phyloP scores from a whole-genome alignment of 176 grass and related monocot species.

The Bothriochloa decipiens region DNA sequence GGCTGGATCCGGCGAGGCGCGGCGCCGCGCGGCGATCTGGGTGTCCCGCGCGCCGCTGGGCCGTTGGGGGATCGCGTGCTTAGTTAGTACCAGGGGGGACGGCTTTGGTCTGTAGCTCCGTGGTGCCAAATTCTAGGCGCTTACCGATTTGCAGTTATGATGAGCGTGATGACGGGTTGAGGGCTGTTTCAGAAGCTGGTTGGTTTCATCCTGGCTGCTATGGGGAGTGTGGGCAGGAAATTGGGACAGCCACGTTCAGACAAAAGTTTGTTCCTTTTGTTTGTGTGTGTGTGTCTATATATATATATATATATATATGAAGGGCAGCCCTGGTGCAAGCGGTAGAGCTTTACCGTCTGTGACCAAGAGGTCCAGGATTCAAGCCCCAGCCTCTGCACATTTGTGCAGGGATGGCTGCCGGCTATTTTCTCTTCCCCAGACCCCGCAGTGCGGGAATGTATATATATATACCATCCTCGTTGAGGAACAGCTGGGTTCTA shows the following conservation, averaged over 20 bases:
- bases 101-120: constrained; percentile 36
- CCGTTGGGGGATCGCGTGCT: not conserved
- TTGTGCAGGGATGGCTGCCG: no score
- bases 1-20: constrained; percentile 31
- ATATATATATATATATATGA: no score
- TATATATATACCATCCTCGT: no score
- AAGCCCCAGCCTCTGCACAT: no score
- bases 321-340: no score
- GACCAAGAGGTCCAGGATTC: no score
- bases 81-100: not conserved
- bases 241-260: not conserved
- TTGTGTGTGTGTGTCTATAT: no score
- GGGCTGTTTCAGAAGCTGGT: not conserved
- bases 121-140: not conserved
- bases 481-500: not conserved
- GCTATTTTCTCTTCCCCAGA: no score
- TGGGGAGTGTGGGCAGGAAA: not conserved
- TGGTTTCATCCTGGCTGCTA: constrained; percentile 22
- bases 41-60: not conserved
- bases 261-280: not conserved
- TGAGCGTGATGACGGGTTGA: not conserved
- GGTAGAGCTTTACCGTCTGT: no score
- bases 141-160: not conserved
- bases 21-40: constrained; percentile 27
- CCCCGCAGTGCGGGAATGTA: no score